These are phyloP conservation scores for Triticum turgidum DNA, from an alignment of 176 grass and related monocot species.

Conservation along the genomic window DNA sequence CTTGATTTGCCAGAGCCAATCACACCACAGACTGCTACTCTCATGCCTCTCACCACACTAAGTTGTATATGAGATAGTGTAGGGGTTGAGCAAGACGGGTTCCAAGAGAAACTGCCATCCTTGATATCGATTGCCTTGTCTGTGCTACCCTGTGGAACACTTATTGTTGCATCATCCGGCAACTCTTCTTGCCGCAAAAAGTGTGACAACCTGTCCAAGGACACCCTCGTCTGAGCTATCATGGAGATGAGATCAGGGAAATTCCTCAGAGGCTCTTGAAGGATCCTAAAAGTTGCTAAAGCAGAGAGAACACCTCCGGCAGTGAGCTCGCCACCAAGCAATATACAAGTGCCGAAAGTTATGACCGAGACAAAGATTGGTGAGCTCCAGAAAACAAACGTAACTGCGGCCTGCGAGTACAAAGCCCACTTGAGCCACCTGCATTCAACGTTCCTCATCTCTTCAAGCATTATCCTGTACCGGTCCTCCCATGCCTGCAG, in stretches of 20 bases:
- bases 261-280: constrained; percentile 96
- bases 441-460: constrained; percentile 90
- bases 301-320: constrained; percentile 94
- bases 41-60: constrained; percentile 82
- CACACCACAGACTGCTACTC: constrained; percentile 88
- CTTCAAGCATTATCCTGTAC: constrained; percentile 70
- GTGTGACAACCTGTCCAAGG: constrained; percentile 73
- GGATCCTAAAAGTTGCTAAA: constrained; percentile 96
- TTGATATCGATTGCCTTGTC: constrained; percentile 77
- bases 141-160: constrained; percentile 56
- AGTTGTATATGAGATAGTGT: constrained; percentile 69
- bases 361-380: constrained; percentile 88
- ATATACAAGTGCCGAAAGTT: constrained; percentile 93
- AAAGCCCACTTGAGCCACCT: constrained; percentile 80
- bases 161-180: constrained; percentile 67
- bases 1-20: constrained; percentile 98
- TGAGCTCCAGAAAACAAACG: constrained; percentile 98
- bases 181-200: constrained; percentile 87
- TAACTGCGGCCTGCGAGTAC: constrained; percentile 88
- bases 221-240: constrained; percentile 97
- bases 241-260: constrained; percentile 97
- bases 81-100: constrained; percentile 43
- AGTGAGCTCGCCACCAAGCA: constrained; percentile 80
- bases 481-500: constrained; percentile 94
- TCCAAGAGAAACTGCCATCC: constrained; percentile 81